Evolutionary conservation across 2,329 filamentous ascomycete genomes (phyloP).

Genomic region (Trichoderma harzianum): DNA sequence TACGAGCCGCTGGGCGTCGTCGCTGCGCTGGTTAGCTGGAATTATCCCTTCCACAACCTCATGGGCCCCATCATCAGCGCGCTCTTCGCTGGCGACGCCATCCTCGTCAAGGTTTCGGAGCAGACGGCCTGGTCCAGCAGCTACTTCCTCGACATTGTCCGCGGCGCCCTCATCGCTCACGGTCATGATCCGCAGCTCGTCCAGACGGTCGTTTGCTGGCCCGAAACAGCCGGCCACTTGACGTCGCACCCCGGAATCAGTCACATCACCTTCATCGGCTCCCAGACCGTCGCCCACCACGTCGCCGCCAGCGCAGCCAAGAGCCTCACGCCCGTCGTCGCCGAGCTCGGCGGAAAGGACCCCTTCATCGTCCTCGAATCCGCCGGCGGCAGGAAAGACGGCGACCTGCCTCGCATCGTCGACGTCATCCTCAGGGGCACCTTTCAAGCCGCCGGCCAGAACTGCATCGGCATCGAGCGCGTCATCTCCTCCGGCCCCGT

Average conservation of each 20-base stretch:
- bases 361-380: constrained; percentile 87
- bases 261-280: constrained; percentile 96
- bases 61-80: constrained; percentile 87
- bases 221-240: constrained; percentile 72
- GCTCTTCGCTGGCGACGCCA: constrained; percentile 85
- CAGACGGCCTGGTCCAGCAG: constrained; percentile 88
- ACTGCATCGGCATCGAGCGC: constrained; percentile 95
- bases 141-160: constrained; percentile 78
- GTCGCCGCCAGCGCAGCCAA: constrained; percentile 85
- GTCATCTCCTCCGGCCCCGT: constrained; percentile 76
- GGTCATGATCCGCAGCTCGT: constrained; percentile 79
- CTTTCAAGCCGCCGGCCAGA: constrained; percentile 94
- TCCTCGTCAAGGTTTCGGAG: constrained; percentile 92
- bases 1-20: constrained; percentile 95
- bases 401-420: constrained; percentile 66
- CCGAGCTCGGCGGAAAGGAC: constrained; percentile 94
- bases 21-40: constrained; percentile 92
- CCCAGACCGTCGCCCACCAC: constrained; percentile 77
- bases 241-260: constrained; percentile 80
- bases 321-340: constrained; percentile 79
- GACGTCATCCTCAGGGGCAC: constrained; percentile 87
- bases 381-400: constrained; percentile 36
- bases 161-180: constrained; percentile 75
- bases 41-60: constrained; percentile 95
- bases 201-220: constrained; percentile 85